A percentile compares a stretch with the other conserved stretches of the same genome.
Evolutionary conservation across 306 rosid species (phyloP).

Genomic region (Dryas drummondii): DNA sequence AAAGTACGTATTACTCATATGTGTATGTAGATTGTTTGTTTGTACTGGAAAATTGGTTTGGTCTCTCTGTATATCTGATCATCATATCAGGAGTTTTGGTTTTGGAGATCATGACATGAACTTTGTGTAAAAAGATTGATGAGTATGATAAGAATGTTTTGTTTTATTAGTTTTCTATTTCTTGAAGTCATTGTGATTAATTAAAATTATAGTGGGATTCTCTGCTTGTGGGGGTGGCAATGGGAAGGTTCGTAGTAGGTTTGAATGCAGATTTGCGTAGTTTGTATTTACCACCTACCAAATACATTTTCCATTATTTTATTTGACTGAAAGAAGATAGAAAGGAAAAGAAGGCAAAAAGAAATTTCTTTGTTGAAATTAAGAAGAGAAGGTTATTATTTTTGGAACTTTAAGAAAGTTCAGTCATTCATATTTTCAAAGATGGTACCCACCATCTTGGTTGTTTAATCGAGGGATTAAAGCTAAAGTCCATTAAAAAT

Average conservation of each 20-base stretch:
- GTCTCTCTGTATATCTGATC: not conserved
- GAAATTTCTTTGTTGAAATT: conserved; percentile 42
- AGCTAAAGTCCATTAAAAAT: conserved; percentile 1
- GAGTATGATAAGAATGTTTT: not conserved
- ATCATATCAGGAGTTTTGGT: not conserved
- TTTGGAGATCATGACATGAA: not conserved
- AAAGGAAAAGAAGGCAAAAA: conserved; percentile 32
- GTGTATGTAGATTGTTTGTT: not conserved
- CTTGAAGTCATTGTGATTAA: not conserved
- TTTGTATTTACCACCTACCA: conserved; percentile 40
- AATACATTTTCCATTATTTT: conserved; percentile 17
- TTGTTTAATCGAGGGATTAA: conserved; percentile 10
- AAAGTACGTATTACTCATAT: not conserved
- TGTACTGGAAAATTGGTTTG: not conserved
- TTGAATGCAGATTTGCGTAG: conserved; percentile 20
- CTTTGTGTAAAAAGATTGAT: conserved; percentile 6
- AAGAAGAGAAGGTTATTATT: conserved; percentile 21
- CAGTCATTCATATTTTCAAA: conserved; percentile 6
- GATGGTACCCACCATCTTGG: conserved; percentile 11
- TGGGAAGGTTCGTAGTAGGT: conserved; percentile 34
- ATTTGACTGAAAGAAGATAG: conserved; percentile 19
- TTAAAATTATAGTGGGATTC: not conserved
- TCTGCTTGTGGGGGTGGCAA: not conserved
- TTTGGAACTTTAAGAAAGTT: conserved; percentile 9
- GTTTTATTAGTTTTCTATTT: not conserved